Evolutionary conservation across 2,329 filamentous ascomycete genomes (phyloP).

Genomic region (Pseudogymnoascus verrucosus): DNA sequence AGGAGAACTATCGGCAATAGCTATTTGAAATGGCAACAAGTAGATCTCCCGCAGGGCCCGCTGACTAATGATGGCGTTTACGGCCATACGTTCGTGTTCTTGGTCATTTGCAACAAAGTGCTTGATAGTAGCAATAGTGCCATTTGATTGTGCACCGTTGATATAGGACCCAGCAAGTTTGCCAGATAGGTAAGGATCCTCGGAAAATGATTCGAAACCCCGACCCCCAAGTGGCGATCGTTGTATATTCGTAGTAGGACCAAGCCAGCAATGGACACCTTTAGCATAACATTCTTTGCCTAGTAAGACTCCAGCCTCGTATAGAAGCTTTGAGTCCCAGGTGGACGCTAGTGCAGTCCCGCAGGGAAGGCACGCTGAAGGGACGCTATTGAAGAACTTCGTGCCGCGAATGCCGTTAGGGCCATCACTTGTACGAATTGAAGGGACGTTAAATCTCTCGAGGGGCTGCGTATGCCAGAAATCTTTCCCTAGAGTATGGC

Average conservation of each 20-base stretch:
- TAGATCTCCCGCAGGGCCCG: constrained; percentile 37
- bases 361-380: constrained; percentile 39
- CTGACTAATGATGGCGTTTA: constrained; percentile 31
- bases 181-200: constrained; percentile 40
- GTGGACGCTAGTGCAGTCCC: constrained; percentile 49
- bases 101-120: constrained; percentile 40
- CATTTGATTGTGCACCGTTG: constrained; percentile 36
- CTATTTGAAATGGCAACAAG: constrained; percentile 38
- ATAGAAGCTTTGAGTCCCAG: constrained; percentile 57
- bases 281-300: constrained; percentile 60
- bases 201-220: constrained; percentile 40
- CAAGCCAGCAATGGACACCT: constrained; percentile 63
- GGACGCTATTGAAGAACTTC: constrained; percentile 26
- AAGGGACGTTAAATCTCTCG: constrained; percentile 52
- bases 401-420: constrained; percentile 30
- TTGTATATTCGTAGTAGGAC: constrained; percentile 49
- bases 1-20: constrained; percentile 34
- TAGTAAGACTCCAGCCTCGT: constrained; percentile 56
- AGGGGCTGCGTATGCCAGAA: constrained; percentile 62
- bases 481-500: constrained; percentile 42
- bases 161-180: constrained; percentile 36
- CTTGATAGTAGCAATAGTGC: constrained; percentile 38
- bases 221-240: constrained; percentile 40
- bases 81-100: constrained; percentile 31
- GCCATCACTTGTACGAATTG: constrained; percentile 58